Evolutionary conservation across 352 stramenopile genomes (phyloP).

Genomic region (Pythium aphanidermatum): DNA sequence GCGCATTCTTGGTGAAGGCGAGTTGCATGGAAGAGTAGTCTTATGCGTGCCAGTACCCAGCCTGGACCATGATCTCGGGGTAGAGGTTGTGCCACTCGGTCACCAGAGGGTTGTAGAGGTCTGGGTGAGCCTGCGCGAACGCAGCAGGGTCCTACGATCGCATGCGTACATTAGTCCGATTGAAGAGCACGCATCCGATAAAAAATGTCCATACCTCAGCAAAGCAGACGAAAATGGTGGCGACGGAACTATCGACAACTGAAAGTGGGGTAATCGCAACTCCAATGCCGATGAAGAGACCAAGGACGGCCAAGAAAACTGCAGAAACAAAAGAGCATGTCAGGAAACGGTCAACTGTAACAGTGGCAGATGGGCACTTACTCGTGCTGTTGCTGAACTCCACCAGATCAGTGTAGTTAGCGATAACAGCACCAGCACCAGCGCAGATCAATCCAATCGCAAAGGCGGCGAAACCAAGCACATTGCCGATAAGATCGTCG

Average conservation of each 20-base stretch:
- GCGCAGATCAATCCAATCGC: conserved; percentile 82
- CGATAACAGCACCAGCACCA: conserved; percentile 44
- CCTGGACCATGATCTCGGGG: conserved; percentile 84
- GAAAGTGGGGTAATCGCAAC: conserved; percentile 87
- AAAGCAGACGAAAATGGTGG: conserved; percentile 97
- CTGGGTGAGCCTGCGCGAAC: conserved; percentile 74
- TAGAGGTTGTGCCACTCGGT: conserved; percentile 87
- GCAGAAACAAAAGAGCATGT: conserved; percentile 3
- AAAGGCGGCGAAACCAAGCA: conserved; percentile 88
- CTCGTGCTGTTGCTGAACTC: conserved; percentile 62
- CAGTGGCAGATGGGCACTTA: conserved; percentile 12
- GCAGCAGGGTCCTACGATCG: conserved; percentile 53
- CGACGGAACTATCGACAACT: conserved; percentile 92
- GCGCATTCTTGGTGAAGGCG: too few relatives aligned
- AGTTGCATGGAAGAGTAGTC: too few relatives aligned
- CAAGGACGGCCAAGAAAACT: conserved; percentile 74
- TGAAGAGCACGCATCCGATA: too few relatives aligned
- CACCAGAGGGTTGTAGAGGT: conserved; percentile 78
- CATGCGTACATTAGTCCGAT: too few relatives aligned
- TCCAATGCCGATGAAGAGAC: conserved; percentile 85
- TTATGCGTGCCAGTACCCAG: conserved; percentile 76
- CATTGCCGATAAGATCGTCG: conserved; percentile 92
- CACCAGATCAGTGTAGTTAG: conserved; percentile 41
- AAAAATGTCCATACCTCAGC: conserved; percentile 86
- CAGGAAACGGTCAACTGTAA: not conserved